Evolutionary conservation across 2,329 filamentous ascomycete species (phyloP), one percentile per base, ranked within the genome.

Genomic region (Colletotrichum plurivorum): DNA sequence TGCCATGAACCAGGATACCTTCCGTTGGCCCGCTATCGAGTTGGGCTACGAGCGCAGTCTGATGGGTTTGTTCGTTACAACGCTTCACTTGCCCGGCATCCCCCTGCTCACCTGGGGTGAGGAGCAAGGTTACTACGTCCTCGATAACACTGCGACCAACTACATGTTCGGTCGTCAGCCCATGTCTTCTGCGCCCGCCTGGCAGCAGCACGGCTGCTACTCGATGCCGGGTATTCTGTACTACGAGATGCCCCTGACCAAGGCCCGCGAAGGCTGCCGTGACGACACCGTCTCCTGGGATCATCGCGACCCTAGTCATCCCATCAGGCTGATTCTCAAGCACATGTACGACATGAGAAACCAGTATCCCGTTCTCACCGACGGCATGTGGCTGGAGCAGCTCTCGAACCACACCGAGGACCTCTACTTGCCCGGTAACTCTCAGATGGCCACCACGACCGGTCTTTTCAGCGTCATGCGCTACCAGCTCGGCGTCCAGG

Each of bases 171-270:
- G 90, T 20, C 86, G 90, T 72, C 87, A 89, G 74, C 80, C 90
- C 2, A 89, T 92, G 85, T 85, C 87, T 8, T 84, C 88, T 3
- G 83, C 88, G 2, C 85, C 85, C 3, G 89, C 89, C 4, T 92
- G 90, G 89, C 87, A 90, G 71, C 83, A 85, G 51, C 90, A 92
- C 73, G 90, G 90, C 5, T 92, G 90, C 74, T 91, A 91, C 77
- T 79, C 80, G 16, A 81, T 90, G 8, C 82, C 83, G 18, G 85
- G 85, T 20, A 83, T 83, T 2, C 87, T 90, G 70, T 89, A 90
- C 73, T 86, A 83, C 73, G 74, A 89, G 10, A 88, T 88, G 80
- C 89, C 89, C 0, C 78, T 89, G 31, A 84, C 87, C 46, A 81
- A 82, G 68, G 85, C 87, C 2, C 78, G 83, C 2, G 71, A 81